phyloP scores from a whole-genome alignment of 228 moss, liverwort and hornwort species.

The Sphagnum fallax region DNA sequence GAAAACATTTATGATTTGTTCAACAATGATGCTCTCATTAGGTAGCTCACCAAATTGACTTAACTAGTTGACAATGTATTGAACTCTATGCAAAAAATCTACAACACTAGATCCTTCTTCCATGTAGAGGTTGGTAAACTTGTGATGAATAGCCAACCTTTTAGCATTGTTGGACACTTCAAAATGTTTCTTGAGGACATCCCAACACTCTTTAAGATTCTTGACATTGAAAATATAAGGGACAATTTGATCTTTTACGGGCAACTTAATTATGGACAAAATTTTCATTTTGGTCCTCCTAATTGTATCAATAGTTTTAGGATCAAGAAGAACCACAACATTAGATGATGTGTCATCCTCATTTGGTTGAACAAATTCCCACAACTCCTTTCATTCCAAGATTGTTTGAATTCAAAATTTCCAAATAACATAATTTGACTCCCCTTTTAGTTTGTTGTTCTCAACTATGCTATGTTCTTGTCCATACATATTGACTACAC shows the following conservation, averaged over 20 bases:
- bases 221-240: not conserved
- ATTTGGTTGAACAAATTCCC: not conserved
- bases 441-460: not conserved
- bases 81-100: not conserved
- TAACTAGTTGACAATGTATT: not conserved
- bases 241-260: not conserved
- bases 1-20: not conserved
- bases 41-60: not conserved
- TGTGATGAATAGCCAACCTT: not conserved
- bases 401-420: not conserved
- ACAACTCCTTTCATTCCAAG: not conserved
- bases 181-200: not conserved
- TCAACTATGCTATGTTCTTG: not conserved
- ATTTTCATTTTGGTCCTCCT: not conserved
- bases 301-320: not conserved
- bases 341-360: not conserved
- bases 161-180: not conserved
- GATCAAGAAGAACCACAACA: no score
- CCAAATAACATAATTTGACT: not conserved
- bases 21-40: not conserved
- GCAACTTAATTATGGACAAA: not conserved
- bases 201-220: not conserved
- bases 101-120: not conserved
- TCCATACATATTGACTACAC: not conserved
- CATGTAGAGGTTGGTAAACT: not conserved